A percentile compares a stretch with the other conserved stretches of the same genome.
Conservation (phyloP, 768 basidiomycete genomes). For the Suillus alpinus region DNA sequence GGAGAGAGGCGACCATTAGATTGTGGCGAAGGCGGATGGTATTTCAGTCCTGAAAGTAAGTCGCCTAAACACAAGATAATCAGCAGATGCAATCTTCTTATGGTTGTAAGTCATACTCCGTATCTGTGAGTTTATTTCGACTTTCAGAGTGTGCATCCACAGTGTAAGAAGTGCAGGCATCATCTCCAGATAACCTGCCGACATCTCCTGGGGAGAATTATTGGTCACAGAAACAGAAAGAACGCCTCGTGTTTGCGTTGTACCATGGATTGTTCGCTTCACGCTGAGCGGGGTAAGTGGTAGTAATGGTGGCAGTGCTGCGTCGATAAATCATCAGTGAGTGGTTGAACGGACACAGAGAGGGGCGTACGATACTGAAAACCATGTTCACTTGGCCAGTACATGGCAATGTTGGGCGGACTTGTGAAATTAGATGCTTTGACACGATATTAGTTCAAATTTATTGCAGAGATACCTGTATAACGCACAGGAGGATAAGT, state of each 20-base stretch:
- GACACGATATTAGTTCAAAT: not conserved
- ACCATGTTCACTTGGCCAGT: constrained; percentile 45
- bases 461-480: not conserved
- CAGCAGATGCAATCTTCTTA: not conserved
- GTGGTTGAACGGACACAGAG: not conserved
- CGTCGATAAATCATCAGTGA: constrained; percentile 1
- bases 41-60: constrained; percentile 62
- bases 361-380: constrained; percentile 59
- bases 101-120: not conserved
- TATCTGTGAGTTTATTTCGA: constrained; percentile 35
- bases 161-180: constrained; percentile 93
- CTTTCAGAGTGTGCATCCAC: constrained; percentile 75
- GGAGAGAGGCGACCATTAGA: constrained; percentile 32
- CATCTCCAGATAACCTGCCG: constrained; percentile 73
- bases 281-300: constrained; percentile 54
- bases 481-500: constrained; percentile 45
- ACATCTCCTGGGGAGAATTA: constrained; percentile 43
- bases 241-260: constrained; percentile 72
- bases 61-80: constrained; percentile 41
- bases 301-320: constrained; percentile 36
- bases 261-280: constrained; percentile 68
- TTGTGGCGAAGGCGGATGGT: constrained; percentile 39
- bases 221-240: constrained; percentile 71
- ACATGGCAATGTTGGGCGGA: constrained; percentile 56
- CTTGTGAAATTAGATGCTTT: constrained; percentile 9